Evolutionary conservation across 495 filamentous ascomycete species (phyloP).

Genomic region (Lepraria neglecta): DNA sequence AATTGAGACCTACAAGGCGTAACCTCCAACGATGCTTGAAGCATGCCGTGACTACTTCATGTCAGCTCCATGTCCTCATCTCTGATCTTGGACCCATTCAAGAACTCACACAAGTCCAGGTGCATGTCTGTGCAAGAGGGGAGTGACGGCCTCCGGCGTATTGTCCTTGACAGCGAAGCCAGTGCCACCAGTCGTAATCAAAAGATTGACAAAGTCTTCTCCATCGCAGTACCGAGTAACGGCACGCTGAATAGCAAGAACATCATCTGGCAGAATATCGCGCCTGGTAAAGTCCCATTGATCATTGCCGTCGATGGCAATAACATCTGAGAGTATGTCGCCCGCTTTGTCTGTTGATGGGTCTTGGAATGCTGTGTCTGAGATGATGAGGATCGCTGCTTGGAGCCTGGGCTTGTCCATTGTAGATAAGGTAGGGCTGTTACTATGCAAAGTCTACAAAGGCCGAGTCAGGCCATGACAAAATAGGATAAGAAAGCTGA

Average conservation of each 20-base stretch:
- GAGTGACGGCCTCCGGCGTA: constrained; percentile 84
- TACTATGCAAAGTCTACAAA: background rate
- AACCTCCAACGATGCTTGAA: constrained; percentile 72
- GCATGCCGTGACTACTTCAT: constrained; percentile 73
- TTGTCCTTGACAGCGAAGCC: constrained; percentile 85
- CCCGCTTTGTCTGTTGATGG: constrained; percentile 70
- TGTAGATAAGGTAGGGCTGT: background rate
- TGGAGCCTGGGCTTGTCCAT: constrained; percentile 42
- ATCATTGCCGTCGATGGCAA: constrained; percentile 53
- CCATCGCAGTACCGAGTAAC: constrained; percentile 60
- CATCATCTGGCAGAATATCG: constrained; percentile 76
- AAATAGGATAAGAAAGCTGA: background rate
- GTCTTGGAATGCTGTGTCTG: constrained; percentile 83
- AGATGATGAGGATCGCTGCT: constrained; percentile 79
- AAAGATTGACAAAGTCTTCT: constrained; percentile 58
- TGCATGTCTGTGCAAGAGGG: constrained; percentile 79
- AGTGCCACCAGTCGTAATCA: constrained; percentile 87
- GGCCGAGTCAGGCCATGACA: no score
- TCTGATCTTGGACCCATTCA: background rate
- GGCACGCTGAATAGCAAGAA: constrained; percentile 63
- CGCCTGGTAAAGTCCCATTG: constrained; percentile 63
- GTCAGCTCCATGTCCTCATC: constrained; percentile 29
- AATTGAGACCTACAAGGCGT: constrained; percentile 69
- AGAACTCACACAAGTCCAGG: constrained; percentile 71
- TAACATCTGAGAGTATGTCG: constrained; percentile 56